Conservation (phyloP, 257 asterid genomes). For the Petunia axillaris region DNA sequence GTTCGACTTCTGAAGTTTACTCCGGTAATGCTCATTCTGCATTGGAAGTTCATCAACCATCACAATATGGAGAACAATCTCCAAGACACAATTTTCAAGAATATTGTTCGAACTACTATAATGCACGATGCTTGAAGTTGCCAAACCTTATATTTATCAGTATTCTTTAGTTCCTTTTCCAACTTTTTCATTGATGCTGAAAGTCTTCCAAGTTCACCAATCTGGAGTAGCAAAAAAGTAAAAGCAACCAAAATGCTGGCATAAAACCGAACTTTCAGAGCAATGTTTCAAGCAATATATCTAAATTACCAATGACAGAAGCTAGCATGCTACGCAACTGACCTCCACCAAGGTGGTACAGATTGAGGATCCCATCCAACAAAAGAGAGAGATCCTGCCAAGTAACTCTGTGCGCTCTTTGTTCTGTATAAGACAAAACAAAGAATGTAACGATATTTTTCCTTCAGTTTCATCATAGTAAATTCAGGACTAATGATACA, state of each 20-base stretch:
- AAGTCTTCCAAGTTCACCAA: slow-evolving; percentile 87
- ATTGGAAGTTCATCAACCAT: slow-evolving; percentile 29
- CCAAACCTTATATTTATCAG: slow-evolving; percentile 68
- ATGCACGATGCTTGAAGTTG: slow-evolving; percentile 11
- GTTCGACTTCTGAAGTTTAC: slow-evolving; percentile 70
- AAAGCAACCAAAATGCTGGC: slow-evolving; percentile 9
- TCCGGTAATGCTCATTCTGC: slow-evolving; percentile 68
- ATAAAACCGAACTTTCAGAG: slow-evolving; percentile 1
- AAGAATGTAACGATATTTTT: not conserved
- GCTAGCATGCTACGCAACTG: slow-evolving; percentile 11
- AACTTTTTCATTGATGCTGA: slow-evolving; percentile 71
- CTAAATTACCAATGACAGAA: slow-evolving; percentile 2
- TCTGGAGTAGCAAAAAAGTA: slow-evolving; percentile 45
- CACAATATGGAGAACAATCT: slow-evolving; percentile 2
- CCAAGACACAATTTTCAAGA: slow-evolving; percentile 5
- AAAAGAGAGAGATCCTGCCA: slow-evolving; percentile 84
- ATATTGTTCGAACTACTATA: not conserved
- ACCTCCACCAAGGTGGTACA: slow-evolving; percentile 88
- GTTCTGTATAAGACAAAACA: slow-evolving; percentile 53
- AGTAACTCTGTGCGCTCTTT: slow-evolving; percentile 76
- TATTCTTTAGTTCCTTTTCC: slow-evolving; percentile 71
- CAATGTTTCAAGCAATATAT: not conserved
- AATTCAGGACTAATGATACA: not conserved
- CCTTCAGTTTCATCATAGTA: not conserved
- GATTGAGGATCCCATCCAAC: slow-evolving; percentile 81